These are phyloP conservation scores for Mycena vitilis DNA, from an alignment of 768 basidiomycete species.

Conservation along the genomic window DNA sequence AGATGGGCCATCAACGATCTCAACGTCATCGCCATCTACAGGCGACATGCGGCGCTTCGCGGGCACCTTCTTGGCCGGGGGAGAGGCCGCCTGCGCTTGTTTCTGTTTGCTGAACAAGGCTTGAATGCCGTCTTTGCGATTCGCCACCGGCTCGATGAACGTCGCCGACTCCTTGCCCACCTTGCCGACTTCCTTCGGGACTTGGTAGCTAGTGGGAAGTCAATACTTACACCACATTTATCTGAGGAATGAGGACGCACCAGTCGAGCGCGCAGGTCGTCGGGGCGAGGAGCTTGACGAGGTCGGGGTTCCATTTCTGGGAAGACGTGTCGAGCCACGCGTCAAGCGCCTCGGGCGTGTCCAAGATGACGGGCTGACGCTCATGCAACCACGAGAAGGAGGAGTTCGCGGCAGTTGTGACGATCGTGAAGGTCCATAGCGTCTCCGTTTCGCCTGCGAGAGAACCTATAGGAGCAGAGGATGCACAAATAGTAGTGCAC, in stretches of 20 bases:
- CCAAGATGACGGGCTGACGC: slow-evolving; percentile 87
- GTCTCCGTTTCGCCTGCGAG: slow-evolving; percentile 62
- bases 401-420: slow-evolving; percentile 82
- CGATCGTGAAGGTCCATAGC: slow-evolving; percentile 88
- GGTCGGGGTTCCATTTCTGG: slow-evolving; percentile 69
- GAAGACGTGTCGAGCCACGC: slow-evolving; percentile 86
- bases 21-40: slow-evolving; percentile 7
- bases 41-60: slow-evolving; percentile 24
- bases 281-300: slow-evolving; percentile 71
- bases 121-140: slow-evolving; percentile 87
- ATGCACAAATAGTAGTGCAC: background rate
- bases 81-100: slow-evolving; percentile 19
- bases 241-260: slow-evolving; percentile 50
- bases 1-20: slow-evolving; percentile 21
- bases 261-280: slow-evolving; percentile 68
- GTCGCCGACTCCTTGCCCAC: slow-evolving; percentile 86
- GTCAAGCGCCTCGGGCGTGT: slow-evolving; percentile 65
- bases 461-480: background rate
- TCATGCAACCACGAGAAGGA: slow-evolving; percentile 91
- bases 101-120: slow-evolving; percentile 82
- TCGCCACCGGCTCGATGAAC: slow-evolving; percentile 83
- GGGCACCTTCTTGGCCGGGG: slow-evolving; percentile 5
- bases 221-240: no score
- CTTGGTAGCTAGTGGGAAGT: slow-evolving; percentile 72
- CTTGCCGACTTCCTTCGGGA: slow-evolving; percentile 91